Conservation (phyloP, 768 basidiomycete species). For the Russula foetens region DNA sequence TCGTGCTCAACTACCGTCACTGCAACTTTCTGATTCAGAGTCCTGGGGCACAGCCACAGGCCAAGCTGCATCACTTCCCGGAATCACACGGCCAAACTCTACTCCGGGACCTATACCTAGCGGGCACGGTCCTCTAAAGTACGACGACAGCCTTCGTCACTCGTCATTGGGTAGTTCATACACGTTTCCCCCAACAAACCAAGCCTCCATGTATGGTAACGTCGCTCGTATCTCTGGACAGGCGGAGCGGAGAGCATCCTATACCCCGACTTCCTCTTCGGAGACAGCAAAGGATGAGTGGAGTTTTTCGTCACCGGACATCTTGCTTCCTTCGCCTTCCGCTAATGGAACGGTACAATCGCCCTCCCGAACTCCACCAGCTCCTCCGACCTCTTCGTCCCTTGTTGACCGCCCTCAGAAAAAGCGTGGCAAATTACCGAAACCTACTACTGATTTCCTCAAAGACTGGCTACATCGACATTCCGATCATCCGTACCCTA, state of each 20-base stretch:
- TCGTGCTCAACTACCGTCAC: conserved; percentile 42
- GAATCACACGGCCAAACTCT: conserved; percentile 20
- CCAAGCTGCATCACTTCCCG: conserved; percentile 16
- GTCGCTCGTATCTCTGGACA: conserved; percentile 67
- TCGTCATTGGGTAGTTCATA: conserved; percentile 49
- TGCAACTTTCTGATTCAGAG: conserved; percentile 23
- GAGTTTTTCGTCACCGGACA: conserved; percentile 57
- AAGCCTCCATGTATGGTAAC: conserved; percentile 43
- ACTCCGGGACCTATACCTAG: conserved; percentile 19
- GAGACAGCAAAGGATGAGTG: conserved; percentile 58
- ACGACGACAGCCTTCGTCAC: conserved; percentile 65
- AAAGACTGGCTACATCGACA: conserved; percentile 86
- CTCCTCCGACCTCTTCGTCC: conserved; percentile 38
- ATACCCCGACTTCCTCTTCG: conserved; percentile 27
- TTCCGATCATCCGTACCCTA: conserved; percentile 83
- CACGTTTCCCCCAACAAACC: conserved; percentile 20
- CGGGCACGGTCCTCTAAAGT: conserved; percentile 43
- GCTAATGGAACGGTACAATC: conserved; percentile 33
- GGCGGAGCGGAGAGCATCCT: conserved; percentile 50
- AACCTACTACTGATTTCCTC: conserved; percentile 84
- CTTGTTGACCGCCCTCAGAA: conserved; percentile 72
- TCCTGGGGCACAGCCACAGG: conserved; percentile 12
- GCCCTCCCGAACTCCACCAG: conserved; percentile 40
- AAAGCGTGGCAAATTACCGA: conserved; percentile 82
- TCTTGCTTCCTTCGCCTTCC: conserved; percentile 37